Conservation (phyloP, 805 yeast genomes). For the Naumovozyma dairenensis region DNA sequence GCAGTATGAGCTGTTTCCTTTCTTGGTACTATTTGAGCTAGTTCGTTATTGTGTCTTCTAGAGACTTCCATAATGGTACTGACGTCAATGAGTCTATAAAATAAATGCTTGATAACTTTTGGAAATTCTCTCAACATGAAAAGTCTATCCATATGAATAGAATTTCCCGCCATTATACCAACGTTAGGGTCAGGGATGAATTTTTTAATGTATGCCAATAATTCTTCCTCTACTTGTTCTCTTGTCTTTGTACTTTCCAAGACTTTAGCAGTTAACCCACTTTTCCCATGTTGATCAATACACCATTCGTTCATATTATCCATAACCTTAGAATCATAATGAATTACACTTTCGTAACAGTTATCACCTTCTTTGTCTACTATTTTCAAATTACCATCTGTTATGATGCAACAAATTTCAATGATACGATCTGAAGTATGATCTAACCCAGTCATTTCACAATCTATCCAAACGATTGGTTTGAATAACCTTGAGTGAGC, state of each 20-base stretch:
- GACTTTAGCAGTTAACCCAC: conserved; percentile 72
- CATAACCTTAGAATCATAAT: conserved; percentile 50
- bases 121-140: conserved; percentile 85
- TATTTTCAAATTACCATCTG: conserved; percentile 70
- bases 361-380: conserved; percentile 41
- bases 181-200: conserved; percentile 42
- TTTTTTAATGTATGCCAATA: conserved; percentile 49
- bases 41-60: conserved; percentile 59
- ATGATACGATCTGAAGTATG: conserved; percentile 73
- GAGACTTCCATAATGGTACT: conserved; percentile 78
- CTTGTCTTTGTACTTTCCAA: conserved; percentile 44
- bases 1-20: conserved; percentile 81
- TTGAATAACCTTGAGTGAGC: conserved; percentile 7
- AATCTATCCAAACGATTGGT: conserved; percentile 86
- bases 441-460: conserved; percentile 96
- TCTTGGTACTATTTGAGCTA: conserved; percentile 47
- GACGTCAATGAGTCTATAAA: conserved; percentile 83
- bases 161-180: conserved; percentile 83
- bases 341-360: conserved; percentile 78
- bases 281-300: conserved; percentile 60
- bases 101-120: conserved; percentile 44
- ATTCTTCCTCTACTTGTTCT: conserved; percentile 53
- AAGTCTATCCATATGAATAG: conserved; percentile 83
- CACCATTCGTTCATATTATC: conserved; percentile 87
- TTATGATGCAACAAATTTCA: conserved; percentile 83